Conservation (phyloP, 495 filamentous ascomycete species). For the Tuber melanosporum region DNA sequence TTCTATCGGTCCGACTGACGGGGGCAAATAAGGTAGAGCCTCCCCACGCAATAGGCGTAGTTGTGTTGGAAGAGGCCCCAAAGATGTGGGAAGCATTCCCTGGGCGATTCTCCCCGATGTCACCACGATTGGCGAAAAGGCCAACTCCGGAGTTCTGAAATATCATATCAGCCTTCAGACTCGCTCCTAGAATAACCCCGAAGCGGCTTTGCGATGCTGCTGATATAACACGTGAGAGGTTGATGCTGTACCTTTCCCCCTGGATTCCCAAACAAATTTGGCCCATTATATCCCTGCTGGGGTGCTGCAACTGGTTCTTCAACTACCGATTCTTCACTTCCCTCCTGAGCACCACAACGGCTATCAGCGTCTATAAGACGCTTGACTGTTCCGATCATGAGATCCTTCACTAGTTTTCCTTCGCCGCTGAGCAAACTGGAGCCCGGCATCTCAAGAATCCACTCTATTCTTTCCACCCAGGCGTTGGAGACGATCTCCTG, state of each 20-base stretch:
- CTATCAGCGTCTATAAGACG: not conserved
- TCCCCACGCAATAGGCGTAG: too few relatives aligned
- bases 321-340: too few relatives aligned
- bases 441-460: not conserved
- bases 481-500: not conserved
- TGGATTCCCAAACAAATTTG: too few relatives aligned
- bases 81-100: too few relatives aligned
- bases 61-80: too few relatives aligned
- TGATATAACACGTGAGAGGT: not conserved
- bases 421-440: not conserved
- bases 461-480: not conserved
- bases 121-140: too few relatives aligned
- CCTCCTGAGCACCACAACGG: too few relatives aligned
- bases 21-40: too few relatives aligned
- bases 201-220: not conserved
- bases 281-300: not conserved
- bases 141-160: not conserved
- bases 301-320: not conserved
- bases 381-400: not conserved
- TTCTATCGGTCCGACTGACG: too few relatives aligned
- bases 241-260: not conserved
- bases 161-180: not conserved
- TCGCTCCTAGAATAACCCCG: not conserved
- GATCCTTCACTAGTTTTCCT: not conserved
- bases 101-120: too few relatives aligned